Base-by-base conservation (phyloP, 768 basidiomycete species). In the Kwoniella heveanensis region DNA sequence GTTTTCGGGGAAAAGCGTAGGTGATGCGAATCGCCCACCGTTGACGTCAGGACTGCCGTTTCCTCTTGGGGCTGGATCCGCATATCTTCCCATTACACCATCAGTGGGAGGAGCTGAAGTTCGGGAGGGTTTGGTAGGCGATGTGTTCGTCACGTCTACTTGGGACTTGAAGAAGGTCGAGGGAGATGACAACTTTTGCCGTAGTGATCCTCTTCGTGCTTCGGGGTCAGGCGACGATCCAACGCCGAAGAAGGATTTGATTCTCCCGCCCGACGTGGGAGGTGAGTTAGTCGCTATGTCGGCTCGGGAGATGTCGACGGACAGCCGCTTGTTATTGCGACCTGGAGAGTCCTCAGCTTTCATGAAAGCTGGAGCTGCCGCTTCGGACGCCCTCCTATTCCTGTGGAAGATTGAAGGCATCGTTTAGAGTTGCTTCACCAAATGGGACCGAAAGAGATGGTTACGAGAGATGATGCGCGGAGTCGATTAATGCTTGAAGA, bases 371-470 rank as follows among this genome's bases (percentile, higher is more conserved):
- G 47, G 2, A 13, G 30, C 12, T 21, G 54, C 37, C 7, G 37
- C 49, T 6, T 73, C 73, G 47, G 71, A 75, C 3, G 56, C 57
- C 24, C 73, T 57, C 8, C 73, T 61, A 57, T 60, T n/a, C 36
- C 60, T 62, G 30, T 66, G 60, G 37, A 74, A 74, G 21, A 74
- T 48, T 36, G 72, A 74, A 17, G 72, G 72, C 72, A 74, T 74
- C 5, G 9, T 49, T 22, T 26, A 5, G 25, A 4, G 22, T 12
- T 7, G 46, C n/a, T 47, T 49, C 19, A 4, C 19, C 39, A 36
- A 36, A 13, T 7, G 39, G 10, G 39, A 44, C 10, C 10, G 39
- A 44, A 36, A 36, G n/a, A n/a, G n/a, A n/a, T n/a, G n/a, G n/a
- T n/a, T n/a, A n/a, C n/a, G n/a, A n/a, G n/a, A n/a, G n/a, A n/a